Percentiles rank a stretch among this genome's conserved stretches.
phyloP scores from a whole-genome alignment of 768 basidiomycete species.

The Hygrophoropsis aurantiaca region DNA sequence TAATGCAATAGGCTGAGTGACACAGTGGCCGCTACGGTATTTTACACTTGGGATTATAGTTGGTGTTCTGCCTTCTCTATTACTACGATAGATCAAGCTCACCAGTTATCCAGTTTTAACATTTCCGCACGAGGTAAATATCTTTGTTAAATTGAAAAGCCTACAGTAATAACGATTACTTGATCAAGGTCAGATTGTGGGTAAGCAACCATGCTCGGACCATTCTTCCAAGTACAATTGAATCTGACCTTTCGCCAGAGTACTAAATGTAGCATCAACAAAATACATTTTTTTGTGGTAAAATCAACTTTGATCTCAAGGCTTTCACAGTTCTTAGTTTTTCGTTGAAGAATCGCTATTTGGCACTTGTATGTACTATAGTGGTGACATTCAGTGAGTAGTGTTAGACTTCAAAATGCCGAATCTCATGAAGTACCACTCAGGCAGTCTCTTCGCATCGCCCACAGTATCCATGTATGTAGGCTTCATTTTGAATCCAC shows the following conservation, averaged over 20 bases:
- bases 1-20: background rate
- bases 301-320: background rate
- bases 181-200: constrained; percentile 1
- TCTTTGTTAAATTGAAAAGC: no score
- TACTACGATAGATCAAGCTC: background rate
- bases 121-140: constrained; percentile 2
- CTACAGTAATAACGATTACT: no score
- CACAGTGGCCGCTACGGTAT: background rate
- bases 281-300: constrained; percentile 4
- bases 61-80: background rate
- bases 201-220: background rate
- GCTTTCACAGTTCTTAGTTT: background rate
- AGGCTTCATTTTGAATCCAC: no score
- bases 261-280: constrained; percentile 1
- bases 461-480: constrained; percentile 1
- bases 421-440: no score
- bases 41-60: constrained; percentile 1
- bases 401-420: no score
- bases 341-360: constrained; percentile 7
- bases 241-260: background rate
- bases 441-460: no score
- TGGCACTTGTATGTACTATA: constrained; percentile 2
- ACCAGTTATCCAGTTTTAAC: background rate
- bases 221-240: no score
- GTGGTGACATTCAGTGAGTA: constrained; percentile 1